Evolutionary conservation across 768 basidiomycete genomes (phyloP).

Genomic region (Cytidiella melzeri): DNA sequence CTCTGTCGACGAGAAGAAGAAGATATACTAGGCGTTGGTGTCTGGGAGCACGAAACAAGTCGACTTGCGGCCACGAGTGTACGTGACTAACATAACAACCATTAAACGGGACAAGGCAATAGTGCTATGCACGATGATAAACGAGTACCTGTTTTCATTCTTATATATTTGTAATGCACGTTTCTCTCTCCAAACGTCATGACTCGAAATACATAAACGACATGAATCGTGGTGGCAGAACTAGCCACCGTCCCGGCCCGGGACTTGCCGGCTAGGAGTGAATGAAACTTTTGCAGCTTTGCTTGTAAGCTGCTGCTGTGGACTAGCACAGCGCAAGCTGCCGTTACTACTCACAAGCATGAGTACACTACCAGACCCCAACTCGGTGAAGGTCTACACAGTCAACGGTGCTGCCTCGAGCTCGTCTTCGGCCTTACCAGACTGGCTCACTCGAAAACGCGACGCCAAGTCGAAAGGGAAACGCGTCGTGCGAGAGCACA

Average conservation of each 20-base stretch:
- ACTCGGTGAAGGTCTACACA: constrained; percentile 81
- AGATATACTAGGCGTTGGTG: constrained; percentile 65
- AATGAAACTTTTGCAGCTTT: too few species aligned
- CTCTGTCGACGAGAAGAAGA: constrained; percentile 99
- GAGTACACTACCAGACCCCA: constrained; percentile 26
- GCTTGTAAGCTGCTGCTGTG: too few species aligned
- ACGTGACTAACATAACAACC: too few species aligned
- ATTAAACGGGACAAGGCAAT: too few species aligned
- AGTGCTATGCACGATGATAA: not conserved
- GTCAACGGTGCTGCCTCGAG: constrained; percentile 89
- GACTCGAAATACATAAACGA: not conserved
- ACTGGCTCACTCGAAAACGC: constrained; percentile 83
- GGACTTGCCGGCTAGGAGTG: too few species aligned
- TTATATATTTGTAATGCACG: constrained; percentile 1
- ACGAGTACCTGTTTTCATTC: constrained; percentile 2
- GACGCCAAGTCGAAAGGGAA: constrained; percentile 61
- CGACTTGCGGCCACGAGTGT: too few species aligned
- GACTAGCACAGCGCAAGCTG: not conserved
- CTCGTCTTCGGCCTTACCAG: constrained; percentile 87
- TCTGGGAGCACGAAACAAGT: too few species aligned
- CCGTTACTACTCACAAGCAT: too few species aligned
- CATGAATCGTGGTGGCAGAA: too few species aligned
- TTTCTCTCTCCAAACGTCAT: not conserved
- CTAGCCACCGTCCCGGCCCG: too few species aligned
- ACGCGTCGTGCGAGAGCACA: constrained; percentile 59